Conservation (phyloP, 1,139 yeast species). For the Blastobotrys proliferans region DNA sequence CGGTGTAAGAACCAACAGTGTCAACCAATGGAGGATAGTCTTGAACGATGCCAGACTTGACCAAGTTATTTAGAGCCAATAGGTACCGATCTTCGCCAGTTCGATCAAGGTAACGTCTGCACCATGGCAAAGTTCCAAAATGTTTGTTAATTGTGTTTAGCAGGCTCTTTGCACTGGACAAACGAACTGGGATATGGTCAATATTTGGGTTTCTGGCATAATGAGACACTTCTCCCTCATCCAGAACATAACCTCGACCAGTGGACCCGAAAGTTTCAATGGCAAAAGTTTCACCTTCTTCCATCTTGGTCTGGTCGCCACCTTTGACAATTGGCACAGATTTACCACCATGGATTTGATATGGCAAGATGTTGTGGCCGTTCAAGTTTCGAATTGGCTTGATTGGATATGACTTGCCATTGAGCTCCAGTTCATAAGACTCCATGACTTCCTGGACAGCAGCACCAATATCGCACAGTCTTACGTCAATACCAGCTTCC, state of each 20-base stretch:
- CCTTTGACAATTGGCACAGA: conserved; percentile 94
- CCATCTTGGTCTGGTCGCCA: conserved; percentile 95
- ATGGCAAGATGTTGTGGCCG: conserved; percentile 89
- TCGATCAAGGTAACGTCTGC: conserved; percentile 90
- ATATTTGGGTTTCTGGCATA: conserved; percentile 63
- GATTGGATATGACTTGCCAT: conserved; percentile 81
- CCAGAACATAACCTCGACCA: conserved; percentile 84
- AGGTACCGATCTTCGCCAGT: conserved; percentile 89
- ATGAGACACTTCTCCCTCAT: conserved; percentile 92
- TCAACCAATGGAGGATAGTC: conserved; percentile 98
- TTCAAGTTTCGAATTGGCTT: conserved; percentile 87
- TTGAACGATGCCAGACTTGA: conserved; percentile 78
- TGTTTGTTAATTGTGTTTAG: conserved; percentile 65
- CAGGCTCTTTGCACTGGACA: conserved; percentile 64
- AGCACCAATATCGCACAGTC: conserved; percentile 92
- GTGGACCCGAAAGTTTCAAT: conserved; percentile 98
- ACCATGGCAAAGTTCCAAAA: conserved; percentile 94
- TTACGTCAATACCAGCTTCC: conserved; percentile 94
- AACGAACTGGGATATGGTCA: conserved; percentile 49
- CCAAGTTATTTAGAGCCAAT: conserved; percentile 82
- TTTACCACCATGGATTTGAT: conserved; percentile 87
- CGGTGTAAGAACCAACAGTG: conserved; percentile 80
- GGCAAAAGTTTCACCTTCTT: conserved; percentile 97
- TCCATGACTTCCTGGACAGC: conserved; percentile 98
- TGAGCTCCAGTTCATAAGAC: conserved; percentile 84